A percentile compares a stretch with the other conserved stretches of the same genome.
Evolutionary conservation across 257 asterid genomes (phyloP).

Genomic region (Nicotiana benthamiana): DNA sequence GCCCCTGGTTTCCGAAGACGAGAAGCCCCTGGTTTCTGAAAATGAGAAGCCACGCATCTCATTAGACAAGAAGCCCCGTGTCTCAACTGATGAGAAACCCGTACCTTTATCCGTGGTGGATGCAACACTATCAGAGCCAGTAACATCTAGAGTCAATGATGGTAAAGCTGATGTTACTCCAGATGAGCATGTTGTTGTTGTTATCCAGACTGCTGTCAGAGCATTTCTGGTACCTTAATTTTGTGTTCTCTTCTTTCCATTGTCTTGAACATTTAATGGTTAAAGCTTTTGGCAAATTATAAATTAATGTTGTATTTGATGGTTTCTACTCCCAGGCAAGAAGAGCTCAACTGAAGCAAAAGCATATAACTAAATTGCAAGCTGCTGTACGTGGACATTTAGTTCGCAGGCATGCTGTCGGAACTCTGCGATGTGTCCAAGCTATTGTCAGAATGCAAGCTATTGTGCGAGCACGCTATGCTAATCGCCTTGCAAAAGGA

Average conservation of each 20-base stretch:
- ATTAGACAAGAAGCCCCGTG: no score
- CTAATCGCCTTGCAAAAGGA: slow-evolving; percentile 24
- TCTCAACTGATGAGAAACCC: slow-evolving; percentile 35
- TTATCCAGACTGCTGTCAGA: slow-evolving; percentile 71
- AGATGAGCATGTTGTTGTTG: slow-evolving; percentile 49
- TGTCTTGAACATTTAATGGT: background rate
- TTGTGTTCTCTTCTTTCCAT: background rate
- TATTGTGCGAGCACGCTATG: slow-evolving; percentile 70
- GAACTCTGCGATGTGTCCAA: slow-evolving; percentile 88
- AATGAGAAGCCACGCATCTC: no score
- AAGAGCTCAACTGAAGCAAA: slow-evolving; percentile 42
- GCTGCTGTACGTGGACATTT: slow-evolving; percentile 95
- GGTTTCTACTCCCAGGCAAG: slow-evolving; percentile 52
- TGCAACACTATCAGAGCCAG: slow-evolving; percentile 24
- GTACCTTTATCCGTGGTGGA: slow-evolving; percentile 26
- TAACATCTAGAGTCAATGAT: slow-evolving; percentile 27
- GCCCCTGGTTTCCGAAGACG: no score
- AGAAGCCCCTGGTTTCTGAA: no score
- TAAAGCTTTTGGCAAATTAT: background rate
- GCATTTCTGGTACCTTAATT: slow-evolving; percentile 51
- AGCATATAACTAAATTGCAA: slow-evolving; percentile 63
- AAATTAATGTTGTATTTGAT: background rate
- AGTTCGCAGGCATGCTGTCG: slow-evolving; percentile 80
- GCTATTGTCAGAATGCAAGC: slow-evolving; percentile 86
- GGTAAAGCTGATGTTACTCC: slow-evolving; percentile 19